Percentiles rank a stretch among this genome's conserved stretches.
Conservation (phyloP, 345 rosid genomes). For the Boechera retrofracta region DNA sequence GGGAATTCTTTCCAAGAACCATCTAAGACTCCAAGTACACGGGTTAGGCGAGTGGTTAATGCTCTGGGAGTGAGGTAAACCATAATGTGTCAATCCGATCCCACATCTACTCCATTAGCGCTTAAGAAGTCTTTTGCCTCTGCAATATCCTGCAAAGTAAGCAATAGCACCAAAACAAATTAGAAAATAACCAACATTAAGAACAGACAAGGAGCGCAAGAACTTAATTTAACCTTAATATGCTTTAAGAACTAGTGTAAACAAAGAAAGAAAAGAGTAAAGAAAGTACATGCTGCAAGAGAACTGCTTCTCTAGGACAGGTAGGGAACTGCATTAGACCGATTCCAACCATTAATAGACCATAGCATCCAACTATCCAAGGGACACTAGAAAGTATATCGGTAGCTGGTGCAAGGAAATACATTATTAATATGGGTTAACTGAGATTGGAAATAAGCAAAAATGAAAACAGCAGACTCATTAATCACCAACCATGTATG, state of each 20-base stretch:
- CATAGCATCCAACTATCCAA: conserved; percentile 60
- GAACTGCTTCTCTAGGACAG: conserved; percentile 66
- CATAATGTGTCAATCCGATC: neutral
- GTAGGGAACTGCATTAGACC: conserved; percentile 71
- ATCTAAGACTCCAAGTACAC: neutral
- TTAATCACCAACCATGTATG: conserved; percentile 60
- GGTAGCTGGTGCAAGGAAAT: conserved; percentile 50
- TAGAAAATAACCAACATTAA: neutral
- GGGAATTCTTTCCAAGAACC: neutral
- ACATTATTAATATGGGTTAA: neutral
- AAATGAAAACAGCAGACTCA: neutral
- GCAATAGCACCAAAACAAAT: neutral
- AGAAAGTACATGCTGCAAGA: conserved; percentile 58
- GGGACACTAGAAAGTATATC: conserved; percentile 63
- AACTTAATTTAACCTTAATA: neutral
- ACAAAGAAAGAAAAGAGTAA: neutral
- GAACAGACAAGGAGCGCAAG: neutral
- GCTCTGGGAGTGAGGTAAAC: neutral
- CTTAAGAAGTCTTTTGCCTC: neutral
- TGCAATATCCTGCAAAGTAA: conserved; percentile 1
- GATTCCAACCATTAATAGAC: conserved; percentile 70
- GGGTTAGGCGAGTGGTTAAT: too few species aligned
- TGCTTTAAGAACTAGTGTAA: neutral
- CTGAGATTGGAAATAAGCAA: neutral
- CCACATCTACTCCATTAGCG: neutral